phyloP scores from a whole-genome alignment of 768 basidiomycete genomes.

The Pluteus cervinus region DNA sequence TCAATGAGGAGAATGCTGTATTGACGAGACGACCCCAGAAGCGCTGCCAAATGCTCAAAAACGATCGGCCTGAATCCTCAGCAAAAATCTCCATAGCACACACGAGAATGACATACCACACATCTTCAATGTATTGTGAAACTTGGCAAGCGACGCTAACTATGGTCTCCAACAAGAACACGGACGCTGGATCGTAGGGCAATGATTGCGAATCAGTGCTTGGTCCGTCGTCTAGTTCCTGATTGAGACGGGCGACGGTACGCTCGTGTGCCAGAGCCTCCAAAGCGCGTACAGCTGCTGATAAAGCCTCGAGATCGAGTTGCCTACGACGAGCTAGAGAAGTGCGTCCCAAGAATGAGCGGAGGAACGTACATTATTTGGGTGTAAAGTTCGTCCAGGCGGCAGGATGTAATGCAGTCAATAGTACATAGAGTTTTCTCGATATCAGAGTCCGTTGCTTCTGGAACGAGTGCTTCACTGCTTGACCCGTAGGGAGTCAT shows the following conservation, averaged over 20 bases:
- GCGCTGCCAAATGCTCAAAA: slow-evolving; percentile 84
- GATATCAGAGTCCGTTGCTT: slow-evolving; percentile 86
- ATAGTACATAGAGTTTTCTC: slow-evolving; percentile 94
- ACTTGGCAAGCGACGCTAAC: slow-evolving; percentile 80
- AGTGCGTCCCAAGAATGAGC: too few species aligned
- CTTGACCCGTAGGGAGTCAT: slow-evolving; percentile 87
- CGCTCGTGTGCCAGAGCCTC: slow-evolving; percentile 88
- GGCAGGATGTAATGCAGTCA: slow-evolving; percentile 91
- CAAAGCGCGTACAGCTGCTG: slow-evolving; percentile 80
- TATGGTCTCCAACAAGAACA: slow-evolving; percentile 94
- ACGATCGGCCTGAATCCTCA: slow-evolving; percentile 79
- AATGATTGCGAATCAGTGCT: slow-evolving; percentile 45
- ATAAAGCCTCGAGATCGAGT: slow-evolving; percentile 71
- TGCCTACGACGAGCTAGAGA: slow-evolving; percentile 50
- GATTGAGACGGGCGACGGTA: slow-evolving; percentile 72
- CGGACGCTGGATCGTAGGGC: slow-evolving; percentile 92
- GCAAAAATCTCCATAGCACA: slow-evolving; percentile 1
- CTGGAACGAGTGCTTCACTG: slow-evolving; percentile 71
- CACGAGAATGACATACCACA: slow-evolving; percentile 58
- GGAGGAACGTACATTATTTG: slow-evolving; percentile 82
- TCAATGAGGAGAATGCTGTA: slow-evolving; percentile 93
- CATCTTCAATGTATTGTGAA: slow-evolving; percentile 74
- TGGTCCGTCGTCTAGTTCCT: slow-evolving; percentile 57
- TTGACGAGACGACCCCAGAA: slow-evolving; percentile 69
- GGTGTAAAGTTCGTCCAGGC: slow-evolving; percentile 88